These are phyloP conservation scores for Drechslerella dactyloides DNA, from an alignment of 2,329 filamentous ascomycete genomes.

Conservation along the genomic window DNA sequence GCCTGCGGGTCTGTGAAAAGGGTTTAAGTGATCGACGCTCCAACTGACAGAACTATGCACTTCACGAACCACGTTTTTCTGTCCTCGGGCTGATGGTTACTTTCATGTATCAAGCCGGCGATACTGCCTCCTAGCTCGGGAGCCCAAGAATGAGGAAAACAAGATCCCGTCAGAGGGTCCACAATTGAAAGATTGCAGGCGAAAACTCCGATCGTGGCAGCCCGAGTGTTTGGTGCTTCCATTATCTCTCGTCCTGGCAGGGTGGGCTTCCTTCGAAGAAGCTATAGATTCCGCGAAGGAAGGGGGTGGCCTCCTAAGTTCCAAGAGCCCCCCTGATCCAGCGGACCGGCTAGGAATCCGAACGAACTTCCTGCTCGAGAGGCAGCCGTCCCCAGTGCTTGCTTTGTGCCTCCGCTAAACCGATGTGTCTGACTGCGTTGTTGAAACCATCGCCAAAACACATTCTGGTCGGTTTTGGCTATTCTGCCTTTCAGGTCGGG, in stretches of 20 bases:
- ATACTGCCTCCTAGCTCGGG: slow-evolving; percentile 19
- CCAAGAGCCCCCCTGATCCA: too few species aligned
- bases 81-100: slow-evolving; percentile 30
- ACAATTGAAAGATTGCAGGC: slow-evolving; percentile 46
- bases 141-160: slow-evolving; percentile 18
- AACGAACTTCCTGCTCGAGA: slow-evolving; percentile 5
- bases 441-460: slow-evolving; percentile 44
- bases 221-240: slow-evolving; percentile 18
- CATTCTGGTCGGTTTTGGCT: slow-evolving; percentile 23
- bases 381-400: slow-evolving; percentile 6
- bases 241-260: slow-evolving; percentile 8
- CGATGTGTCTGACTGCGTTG: slow-evolving; percentile 34
- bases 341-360: neutral
- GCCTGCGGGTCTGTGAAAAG: slow-evolving; percentile 30
- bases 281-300: slow-evolving; percentile 9
- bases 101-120: slow-evolving; percentile 16
- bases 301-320: neutral
- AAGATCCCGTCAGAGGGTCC: slow-evolving; percentile 33
- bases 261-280: neutral
- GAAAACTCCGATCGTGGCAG: slow-evolving; percentile 44
- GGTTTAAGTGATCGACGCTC: slow-evolving; percentile 49
- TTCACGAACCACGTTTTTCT: slow-evolving; percentile 49
- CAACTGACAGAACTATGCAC: slow-evolving; percentile 46
- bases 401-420: slow-evolving; percentile 4
- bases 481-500: slow-evolving; percentile 8